phyloP scores from a whole-genome alignment of 2,329 filamentous ascomycete genomes.

The Beauveria sp. region DNA sequence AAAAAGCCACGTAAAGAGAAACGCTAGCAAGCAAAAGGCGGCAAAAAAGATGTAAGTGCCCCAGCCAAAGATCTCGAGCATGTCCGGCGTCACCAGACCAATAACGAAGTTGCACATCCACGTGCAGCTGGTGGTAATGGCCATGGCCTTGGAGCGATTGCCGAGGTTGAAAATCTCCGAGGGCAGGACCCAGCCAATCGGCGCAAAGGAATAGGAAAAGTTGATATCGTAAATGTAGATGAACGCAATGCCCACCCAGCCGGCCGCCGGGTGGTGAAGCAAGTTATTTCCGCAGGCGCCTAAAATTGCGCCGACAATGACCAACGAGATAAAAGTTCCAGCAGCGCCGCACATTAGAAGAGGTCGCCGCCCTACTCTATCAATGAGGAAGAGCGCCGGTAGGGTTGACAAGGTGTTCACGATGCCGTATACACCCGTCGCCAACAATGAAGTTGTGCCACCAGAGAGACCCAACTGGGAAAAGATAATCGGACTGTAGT shows the following conservation, averaged over 20 bases:
- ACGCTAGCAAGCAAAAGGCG: constrained; percentile 41
- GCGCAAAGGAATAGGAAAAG: constrained; percentile 56
- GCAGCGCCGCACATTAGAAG: constrained; percentile 55
- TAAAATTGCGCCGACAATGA: constrained; percentile 43
- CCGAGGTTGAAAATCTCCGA: constrained; percentile 55
- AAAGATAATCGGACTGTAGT: constrained; percentile 41
- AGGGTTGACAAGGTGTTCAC: constrained; percentile 41
- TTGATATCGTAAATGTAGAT: constrained; percentile 57
- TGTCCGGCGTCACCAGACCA: constrained; percentile 31
- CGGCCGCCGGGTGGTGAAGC: constrained; percentile 31
- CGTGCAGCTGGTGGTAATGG: constrained; percentile 45
- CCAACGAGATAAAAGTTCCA: constrained; percentile 55
- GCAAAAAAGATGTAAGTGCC: constrained; percentile 56
- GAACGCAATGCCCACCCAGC: constrained; percentile 55
- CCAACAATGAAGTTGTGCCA: constrained; percentile 40
- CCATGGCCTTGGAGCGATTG: constrained; percentile 52
- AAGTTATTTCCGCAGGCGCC: constrained; percentile 34
- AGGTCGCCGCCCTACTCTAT: constrained; percentile 51
- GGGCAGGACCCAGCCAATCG: constrained; percentile 58
- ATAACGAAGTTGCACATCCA: constrained; percentile 32
- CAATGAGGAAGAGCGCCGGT: constrained; percentile 42
- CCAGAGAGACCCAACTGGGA: constrained; percentile 32
- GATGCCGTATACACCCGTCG: constrained; percentile 51
- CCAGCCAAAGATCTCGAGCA: constrained; percentile 44
- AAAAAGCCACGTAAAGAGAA: constrained; percentile 44